Evolutionary conservation across 2,329 filamentous ascomycete genomes (phyloP).

Genomic region (Tolypocladium amazonense): DNA sequence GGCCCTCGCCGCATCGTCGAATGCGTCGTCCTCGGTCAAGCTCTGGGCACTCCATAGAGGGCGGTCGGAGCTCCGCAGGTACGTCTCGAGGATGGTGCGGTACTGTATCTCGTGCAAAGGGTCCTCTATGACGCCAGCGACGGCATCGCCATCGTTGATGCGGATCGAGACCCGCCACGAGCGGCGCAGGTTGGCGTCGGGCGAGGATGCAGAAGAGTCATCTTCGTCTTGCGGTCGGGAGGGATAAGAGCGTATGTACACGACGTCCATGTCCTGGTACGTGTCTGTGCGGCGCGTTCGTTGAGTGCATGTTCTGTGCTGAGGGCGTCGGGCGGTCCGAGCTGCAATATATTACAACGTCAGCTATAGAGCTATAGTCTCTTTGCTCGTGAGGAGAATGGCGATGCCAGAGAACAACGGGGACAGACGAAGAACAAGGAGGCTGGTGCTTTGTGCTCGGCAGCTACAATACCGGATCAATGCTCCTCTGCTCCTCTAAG

Average conservation of each 20-base stretch:
- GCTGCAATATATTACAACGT: not conserved
- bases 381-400: no score
- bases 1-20: slow-evolving; percentile 5
- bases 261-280: slow-evolving; percentile 9
- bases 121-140: slow-evolving; percentile 9
- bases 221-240: slow-evolving; percentile 2
- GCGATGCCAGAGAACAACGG: not conserved
- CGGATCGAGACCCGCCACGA: slow-evolving; percentile 12
- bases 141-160: slow-evolving; percentile 7
- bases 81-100: slow-evolving; percentile 12
- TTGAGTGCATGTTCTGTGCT: not conserved
- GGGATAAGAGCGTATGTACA: slow-evolving; percentile 9
- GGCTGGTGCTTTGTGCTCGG: not conserved
- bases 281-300: not conserved
- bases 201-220: not conserved
- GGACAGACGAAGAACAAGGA: not conserved
- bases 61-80: slow-evolving; percentile 13
- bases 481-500: not conserved
- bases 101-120: slow-evolving; percentile 15
- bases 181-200: slow-evolving; percentile 5
- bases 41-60: slow-evolving; percentile 9
- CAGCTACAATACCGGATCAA: not conserved
- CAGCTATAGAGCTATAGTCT: not conserved
- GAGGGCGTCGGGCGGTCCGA: not conserved
- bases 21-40: slow-evolving; percentile 4